phyloP scores from a whole-genome alignment of 108 stramenopile species.

The Pseudonitzschia pungens region DNA sequence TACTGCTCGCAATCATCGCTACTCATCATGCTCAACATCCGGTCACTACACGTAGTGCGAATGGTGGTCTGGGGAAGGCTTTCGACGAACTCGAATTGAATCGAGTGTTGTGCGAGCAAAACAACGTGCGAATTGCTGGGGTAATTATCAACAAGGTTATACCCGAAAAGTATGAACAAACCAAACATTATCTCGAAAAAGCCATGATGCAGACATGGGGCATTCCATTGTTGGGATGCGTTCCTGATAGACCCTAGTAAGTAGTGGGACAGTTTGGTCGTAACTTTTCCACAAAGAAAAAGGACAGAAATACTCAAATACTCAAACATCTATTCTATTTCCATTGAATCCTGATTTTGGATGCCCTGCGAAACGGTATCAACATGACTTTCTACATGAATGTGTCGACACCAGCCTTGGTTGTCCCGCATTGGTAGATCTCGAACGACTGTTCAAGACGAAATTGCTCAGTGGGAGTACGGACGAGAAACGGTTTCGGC shows the following conservation, averaged over 20 bases:
- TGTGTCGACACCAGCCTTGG: too few relatives aligned
- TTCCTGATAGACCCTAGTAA: conserved; percentile 81
- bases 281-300: background rate
- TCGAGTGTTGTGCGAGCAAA: conserved; percentile 78
- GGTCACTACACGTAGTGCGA: conserved; percentile 57
- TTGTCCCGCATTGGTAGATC: conserved; percentile 87
- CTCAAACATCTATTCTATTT: background rate
- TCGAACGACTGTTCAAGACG: conserved; percentile 80
- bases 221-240: conserved; percentile 89
- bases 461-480: conserved; percentile 64
- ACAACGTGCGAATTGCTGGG: conserved; percentile 87
- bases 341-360: too few relatives aligned
- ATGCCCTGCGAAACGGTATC: too few relatives aligned
- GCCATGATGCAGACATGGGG: conserved; percentile 81
- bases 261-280: background rate
- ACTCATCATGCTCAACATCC: background rate
- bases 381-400: too few relatives aligned
- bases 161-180: conserved; percentile 89
- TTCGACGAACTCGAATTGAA: conserved; percentile 96
- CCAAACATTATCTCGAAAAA: conserved; percentile 75
- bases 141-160: conserved; percentile 96
- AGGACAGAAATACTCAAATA: background rate
- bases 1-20: too few relatives aligned
- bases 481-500: conserved; percentile 70
- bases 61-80: conserved; percentile 92